Base-by-base conservation (phyloP, 2,329 filamentous ascomycete genomes). In the Penicillium frequentans region DNA sequence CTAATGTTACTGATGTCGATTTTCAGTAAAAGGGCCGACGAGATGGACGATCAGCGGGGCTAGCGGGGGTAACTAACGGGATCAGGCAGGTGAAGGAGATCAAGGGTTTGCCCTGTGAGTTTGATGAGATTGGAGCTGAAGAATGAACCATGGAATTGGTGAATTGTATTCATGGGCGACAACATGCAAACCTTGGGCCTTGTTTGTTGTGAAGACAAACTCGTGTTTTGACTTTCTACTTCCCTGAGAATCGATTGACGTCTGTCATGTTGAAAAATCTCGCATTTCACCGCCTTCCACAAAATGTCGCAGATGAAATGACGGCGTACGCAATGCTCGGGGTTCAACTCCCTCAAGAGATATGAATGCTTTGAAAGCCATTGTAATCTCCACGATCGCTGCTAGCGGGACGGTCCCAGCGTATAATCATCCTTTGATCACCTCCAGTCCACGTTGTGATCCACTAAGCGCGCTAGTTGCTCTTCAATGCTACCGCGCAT, bases 341-440 rank as follows among this genome's bases (percentile, higher is more conserved):
- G 9, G 3, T 39, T 19, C 35, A 9, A 8, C 35, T 42, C 39
- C 39, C n/a, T 42, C 3, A 2, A 19, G n/a, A 19, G n/a, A 19
- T 19, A 14, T 6, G 29, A 29, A 13, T 39, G 8, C 7, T 3
- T 39, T 14, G 0, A 39, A 10, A 23, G 21, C 5, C 1, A 37
- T 24, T 23, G 31, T 6, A 56, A 52, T 54, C 52, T 42, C 56
- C 50, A 59, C 43, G 56, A 59, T 64, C 62, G 56, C 60, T 62
- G 54, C 59, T 62, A 60, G 54, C 55, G 59, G 54, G 55, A 59
- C 51, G 53, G 42, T 37, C 39, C 19, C 6, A 37, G 39, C 54
- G 47, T 46, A 27, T 55, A 57, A 48, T 48, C 53, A 53, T 57
- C 43, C 49, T 55, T 49, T 53, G 50, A 47, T 47, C 19, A 19